Evolutionary conservation across 768 basidiomycete genomes (phyloP).

Genomic region (Leccinum uliginosum): DNA sequence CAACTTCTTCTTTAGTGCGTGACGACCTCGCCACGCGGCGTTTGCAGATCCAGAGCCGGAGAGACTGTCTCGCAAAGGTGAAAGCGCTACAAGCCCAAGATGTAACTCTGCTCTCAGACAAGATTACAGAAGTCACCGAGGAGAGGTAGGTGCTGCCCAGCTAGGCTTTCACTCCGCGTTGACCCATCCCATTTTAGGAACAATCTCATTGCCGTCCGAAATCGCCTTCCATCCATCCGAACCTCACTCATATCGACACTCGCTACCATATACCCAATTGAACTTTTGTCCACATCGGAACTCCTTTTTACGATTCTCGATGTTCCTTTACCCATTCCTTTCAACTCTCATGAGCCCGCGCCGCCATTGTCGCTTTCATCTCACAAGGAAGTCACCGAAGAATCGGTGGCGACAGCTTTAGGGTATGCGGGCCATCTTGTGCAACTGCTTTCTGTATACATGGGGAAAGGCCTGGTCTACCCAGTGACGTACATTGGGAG

Average conservation of each 20-base stretch:
- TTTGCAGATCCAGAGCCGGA: slow-evolving; percentile 42
- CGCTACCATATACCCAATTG: slow-evolving; percentile 83
- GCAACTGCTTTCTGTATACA: slow-evolving; percentile 74
- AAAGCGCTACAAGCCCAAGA: slow-evolving; percentile 36
- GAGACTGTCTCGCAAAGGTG: slow-evolving; percentile 43
- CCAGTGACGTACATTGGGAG: slow-evolving; percentile 90
- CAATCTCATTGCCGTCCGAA: slow-evolving; percentile 43
- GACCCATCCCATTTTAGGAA: slow-evolving; percentile 35
- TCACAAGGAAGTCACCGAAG: slow-evolving; percentile 77
- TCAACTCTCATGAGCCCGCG: slow-evolving; percentile 68
- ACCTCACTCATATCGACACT: slow-evolving; percentile 67
- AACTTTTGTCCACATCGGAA: slow-evolving; percentile 75
- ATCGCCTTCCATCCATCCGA: slow-evolving; percentile 48
- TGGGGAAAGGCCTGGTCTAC: slow-evolving; percentile 75
- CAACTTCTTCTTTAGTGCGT: slow-evolving; percentile 34
- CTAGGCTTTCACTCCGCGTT: slow-evolving; percentile 12
- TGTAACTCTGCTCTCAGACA: slow-evolving; percentile 17
- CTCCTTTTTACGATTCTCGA: slow-evolving; percentile 86
- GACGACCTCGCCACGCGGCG: slow-evolving; percentile 41
- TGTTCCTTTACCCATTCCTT: slow-evolving; percentile 88
- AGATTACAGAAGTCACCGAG: slow-evolving; percentile 33
- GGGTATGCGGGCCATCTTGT: slow-evolving; percentile 89
- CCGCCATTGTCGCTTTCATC: slow-evolving; percentile 69
- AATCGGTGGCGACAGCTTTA: slow-evolving; percentile 81
- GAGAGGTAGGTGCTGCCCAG: slow-evolving; percentile 33